Percentiles rank a stretch among this genome's conserved stretches.
Conservation (phyloP, 1,284 basidiomycete species). For the Heterobasidion occidentale region DNA sequence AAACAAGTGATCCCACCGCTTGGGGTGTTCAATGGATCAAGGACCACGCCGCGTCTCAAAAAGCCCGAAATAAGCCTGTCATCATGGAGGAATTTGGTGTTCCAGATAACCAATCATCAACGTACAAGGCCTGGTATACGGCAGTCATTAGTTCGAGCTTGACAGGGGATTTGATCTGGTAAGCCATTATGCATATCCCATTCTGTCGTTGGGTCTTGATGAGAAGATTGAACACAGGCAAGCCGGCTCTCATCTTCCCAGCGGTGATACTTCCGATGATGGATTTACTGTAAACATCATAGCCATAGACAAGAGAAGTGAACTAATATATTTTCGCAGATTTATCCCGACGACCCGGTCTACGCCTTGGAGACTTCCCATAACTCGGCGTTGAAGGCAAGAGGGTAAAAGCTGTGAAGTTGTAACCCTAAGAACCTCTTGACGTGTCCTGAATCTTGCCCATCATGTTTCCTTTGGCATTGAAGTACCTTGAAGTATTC, state of each 20-base stretch:
- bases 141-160: slow-evolving; percentile 41
- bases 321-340: slow-evolving; percentile 6
- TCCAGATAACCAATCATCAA: slow-evolving; percentile 29
- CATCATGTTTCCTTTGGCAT: too few species aligned
- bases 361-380: slow-evolving; percentile 18
- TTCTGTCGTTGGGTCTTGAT: neutral
- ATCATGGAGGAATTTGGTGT: slow-evolving; percentile 30
- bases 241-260: slow-evolving; percentile 26
- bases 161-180: slow-evolving; percentile 58
- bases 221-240: slow-evolving; percentile 19
- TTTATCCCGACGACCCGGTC: slow-evolving; percentile 23
- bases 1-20: slow-evolving; percentile 30
- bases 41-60: slow-evolving; percentile 47
- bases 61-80: slow-evolving; percentile 45
- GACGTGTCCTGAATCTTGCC: too few species aligned
- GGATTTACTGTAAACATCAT: slow-evolving; percentile 23
- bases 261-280: slow-evolving; percentile 25
- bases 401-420: slow-evolving; percentile 10
- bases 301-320: neutral
- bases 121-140: slow-evolving; percentile 45
- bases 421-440: too few species aligned
- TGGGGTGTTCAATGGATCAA: slow-evolving; percentile 41
- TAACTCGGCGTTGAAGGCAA: slow-evolving; percentile 21
- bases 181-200: slow-evolving; percentile 8
- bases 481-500: too few species aligned